Evolutionary conservation across 2,329 filamentous ascomycete genomes (phyloP).

Genomic region (Penicillium frequentans): DNA sequence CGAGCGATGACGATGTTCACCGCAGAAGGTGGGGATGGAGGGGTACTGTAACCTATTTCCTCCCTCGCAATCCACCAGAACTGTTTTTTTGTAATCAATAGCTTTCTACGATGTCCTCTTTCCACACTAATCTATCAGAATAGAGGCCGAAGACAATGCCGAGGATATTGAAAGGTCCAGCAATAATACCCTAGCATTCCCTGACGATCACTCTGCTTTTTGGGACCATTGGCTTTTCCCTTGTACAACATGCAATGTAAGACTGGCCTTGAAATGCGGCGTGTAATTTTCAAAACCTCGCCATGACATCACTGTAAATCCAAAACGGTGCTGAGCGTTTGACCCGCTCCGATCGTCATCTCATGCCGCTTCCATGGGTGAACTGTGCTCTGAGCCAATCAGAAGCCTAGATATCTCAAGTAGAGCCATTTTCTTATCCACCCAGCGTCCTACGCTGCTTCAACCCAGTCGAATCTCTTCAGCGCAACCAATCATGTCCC

Average conservation of each 20-base stretch:
- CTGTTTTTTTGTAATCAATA: too few relatives aligned
- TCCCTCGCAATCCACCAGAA: neutral
- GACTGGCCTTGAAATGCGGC: neutral
- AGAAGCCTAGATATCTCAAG: neutral
- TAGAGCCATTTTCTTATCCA: slow-evolving; percentile 24
- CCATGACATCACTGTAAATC: slow-evolving; percentile 30
- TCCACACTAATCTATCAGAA: too few relatives aligned
- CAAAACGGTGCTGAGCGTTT: slow-evolving; percentile 30
- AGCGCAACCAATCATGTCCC: slow-evolving; percentile 12
- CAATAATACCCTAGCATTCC: neutral
- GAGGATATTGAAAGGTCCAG: too few relatives aligned
- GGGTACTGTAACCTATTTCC: neutral
- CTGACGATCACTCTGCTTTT: neutral
- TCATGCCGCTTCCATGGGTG: slow-evolving; percentile 27
- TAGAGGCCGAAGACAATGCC: too few relatives aligned
- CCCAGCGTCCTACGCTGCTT: slow-evolving; percentile 21
- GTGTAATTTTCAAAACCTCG: slow-evolving; percentile 20
- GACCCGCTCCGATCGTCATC: slow-evolving; percentile 34
- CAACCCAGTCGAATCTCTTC: slow-evolving; percentile 18
- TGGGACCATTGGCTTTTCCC: neutral
- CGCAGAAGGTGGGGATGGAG: slow-evolving; percentile 9
- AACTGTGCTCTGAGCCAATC: slow-evolving; percentile 24
- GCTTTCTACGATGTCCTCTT: too few relatives aligned
- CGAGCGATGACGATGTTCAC: slow-evolving; percentile 20
- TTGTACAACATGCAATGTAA: neutral